Percentiles rank a stretch among this genome's conserved stretches.
These are phyloP conservation scores for Modicella reniformis DNA, from an alignment of 371 early-diverging fungal species.

Conservation along the genomic window DNA sequence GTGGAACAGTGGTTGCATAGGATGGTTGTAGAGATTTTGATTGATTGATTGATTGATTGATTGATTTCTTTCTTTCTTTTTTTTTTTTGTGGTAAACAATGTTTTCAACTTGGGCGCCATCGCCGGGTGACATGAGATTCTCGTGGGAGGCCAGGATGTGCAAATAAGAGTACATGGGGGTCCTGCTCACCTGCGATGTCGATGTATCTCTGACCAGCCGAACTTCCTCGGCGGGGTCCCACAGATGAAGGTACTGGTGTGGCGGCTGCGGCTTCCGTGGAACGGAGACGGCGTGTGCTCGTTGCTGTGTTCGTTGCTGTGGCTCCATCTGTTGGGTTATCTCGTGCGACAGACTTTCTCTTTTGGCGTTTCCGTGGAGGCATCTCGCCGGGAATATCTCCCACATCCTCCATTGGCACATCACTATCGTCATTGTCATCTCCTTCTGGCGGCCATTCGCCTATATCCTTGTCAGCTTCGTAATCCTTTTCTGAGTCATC, in stretches of 20 bases:
- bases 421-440: neutral
- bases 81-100: no score
- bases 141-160: neutral
- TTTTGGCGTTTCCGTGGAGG: slow-evolving; percentile 33
- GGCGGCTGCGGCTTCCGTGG: slow-evolving; percentile 20
- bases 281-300: slow-evolving; percentile 36
- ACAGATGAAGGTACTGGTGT: neutral
- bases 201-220: slow-evolving; percentile 8
- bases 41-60: no score
- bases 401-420: slow-evolving; percentile 2
- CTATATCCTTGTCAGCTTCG: neutral
- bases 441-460: neutral
- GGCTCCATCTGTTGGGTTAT: slow-evolving; percentile 6
- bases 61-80: no score
- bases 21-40: no score
- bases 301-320: neutral
- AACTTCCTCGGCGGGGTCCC: slow-evolving; percentile 25
- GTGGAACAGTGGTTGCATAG: neutral
- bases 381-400: slow-evolving; percentile 8
- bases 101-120: no score
- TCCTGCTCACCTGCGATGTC: slow-evolving; percentile 32
- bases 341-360: slow-evolving; percentile 7
- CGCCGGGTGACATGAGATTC: neutral
- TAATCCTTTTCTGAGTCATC: neutral
- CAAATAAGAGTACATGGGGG: neutral